Evolutionary conservation across 805 yeast genomes (phyloP).

Genomic region (Pichia heedii): DNA sequence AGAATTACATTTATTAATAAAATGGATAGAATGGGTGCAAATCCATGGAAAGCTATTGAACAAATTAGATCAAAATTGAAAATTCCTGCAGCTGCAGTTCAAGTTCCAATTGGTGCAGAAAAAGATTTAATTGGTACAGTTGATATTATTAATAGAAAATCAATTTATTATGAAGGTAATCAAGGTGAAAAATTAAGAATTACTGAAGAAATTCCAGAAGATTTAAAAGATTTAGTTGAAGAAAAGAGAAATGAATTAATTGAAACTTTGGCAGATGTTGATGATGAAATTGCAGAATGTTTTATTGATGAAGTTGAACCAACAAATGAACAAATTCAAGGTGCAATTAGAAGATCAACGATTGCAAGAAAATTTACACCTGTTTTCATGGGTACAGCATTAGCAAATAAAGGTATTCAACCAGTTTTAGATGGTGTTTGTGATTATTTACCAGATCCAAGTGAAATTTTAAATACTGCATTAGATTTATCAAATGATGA

Average conservation of each 20-base stretch:
- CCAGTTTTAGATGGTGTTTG: constrained; percentile 93
- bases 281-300: constrained; percentile 92
- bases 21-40: constrained; percentile 99
- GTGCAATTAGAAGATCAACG: constrained; percentile 89
- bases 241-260: constrained; percentile 81
- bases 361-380: constrained; percentile 95
- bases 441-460: constrained; percentile 92
- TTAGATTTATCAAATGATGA: constrained; percentile 63
- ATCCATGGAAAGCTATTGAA: constrained; percentile 91
- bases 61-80: constrained; percentile 81
- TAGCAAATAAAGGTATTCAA: constrained; percentile 94
- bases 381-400: constrained; percentile 99
- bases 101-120: constrained; percentile 96
- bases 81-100: constrained; percentile 95
- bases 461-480: constrained; percentile 86
- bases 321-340: constrained; percentile 69
- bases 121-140: constrained; percentile 79
- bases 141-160: constrained; percentile 80
- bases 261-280: constrained; percentile 96
- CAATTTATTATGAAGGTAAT: constrained; percentile 78
- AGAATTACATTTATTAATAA: constrained; percentile 93
- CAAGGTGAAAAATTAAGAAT: constrained; percentile 79
- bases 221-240: constrained; percentile 72
- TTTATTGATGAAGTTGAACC: constrained; percentile 89
- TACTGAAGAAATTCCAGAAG: constrained; percentile 60